These are phyloP conservation scores for Pichia sp. DNA, from an alignment of 1,139 yeast genomes.

Conservation along the genomic window DNA sequence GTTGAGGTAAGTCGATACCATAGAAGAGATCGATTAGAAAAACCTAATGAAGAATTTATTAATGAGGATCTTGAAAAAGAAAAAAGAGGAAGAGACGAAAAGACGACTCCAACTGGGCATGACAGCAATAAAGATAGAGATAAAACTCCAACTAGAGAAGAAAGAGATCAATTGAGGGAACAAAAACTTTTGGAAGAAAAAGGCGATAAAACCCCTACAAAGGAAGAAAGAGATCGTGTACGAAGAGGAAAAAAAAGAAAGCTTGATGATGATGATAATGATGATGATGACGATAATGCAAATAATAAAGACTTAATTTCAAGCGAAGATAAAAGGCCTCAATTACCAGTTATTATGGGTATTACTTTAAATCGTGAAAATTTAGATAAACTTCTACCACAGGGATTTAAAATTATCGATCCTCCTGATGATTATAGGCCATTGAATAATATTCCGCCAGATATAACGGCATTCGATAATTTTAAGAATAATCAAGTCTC, in stretches of 20 bases:
- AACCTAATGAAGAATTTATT: no score
- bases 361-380: constrained; percentile 44
- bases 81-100: background rate
- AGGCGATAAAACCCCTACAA: constrained; percentile 14
- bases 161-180: background rate
- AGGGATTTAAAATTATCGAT: constrained; percentile 42
- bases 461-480: constrained; percentile 30
- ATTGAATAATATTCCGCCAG: constrained; percentile 30
- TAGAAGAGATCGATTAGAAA: no score
- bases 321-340: background rate
- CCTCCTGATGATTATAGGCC: constrained; percentile 47
- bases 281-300: constrained; percentile 5
- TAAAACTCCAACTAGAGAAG: constrained; percentile 13
- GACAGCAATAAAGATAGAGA: constrained; percentile 13
- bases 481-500: constrained; percentile 24
- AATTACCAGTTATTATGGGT: constrained; percentile 41
- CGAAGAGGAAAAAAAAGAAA: constrained; percentile 17
- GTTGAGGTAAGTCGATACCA: no score
- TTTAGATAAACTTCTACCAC: constrained; percentile 48
- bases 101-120: background rate
- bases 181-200: constrained; percentile 15
- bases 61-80: background rate
- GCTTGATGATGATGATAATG: constrained; percentile 29
- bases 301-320: background rate
- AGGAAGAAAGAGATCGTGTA: constrained; percentile 4